Percentiles rank a stretch among this genome's conserved stretches.
Conservation (phyloP, 768 basidiomycete genomes). For the Russula ochroleuca region DNA sequence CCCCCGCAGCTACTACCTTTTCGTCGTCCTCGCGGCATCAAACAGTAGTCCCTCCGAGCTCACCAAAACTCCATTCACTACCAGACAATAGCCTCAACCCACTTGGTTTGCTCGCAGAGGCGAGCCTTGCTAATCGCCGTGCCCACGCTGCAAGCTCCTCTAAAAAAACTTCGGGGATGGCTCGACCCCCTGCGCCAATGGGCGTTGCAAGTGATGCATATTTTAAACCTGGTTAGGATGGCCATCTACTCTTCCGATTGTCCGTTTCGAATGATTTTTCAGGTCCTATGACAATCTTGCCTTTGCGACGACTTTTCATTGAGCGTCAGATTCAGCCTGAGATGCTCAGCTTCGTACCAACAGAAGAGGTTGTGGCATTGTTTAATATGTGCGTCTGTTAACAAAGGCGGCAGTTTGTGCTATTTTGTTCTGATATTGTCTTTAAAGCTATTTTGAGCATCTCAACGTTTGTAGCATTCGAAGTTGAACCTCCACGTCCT, state of each 20-base stretch:
- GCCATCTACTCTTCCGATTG: background rate
- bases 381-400: conserved; percentile 73
- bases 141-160: conserved; percentile 41
- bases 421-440: conserved; percentile 14
- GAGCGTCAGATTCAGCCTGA: conserved; percentile 90
- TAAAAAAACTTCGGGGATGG: conserved; percentile 19
- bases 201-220: conserved; percentile 85
- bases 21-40: conserved; percentile 32
- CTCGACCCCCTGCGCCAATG: conserved; percentile 39
- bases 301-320: conserved; percentile 76
- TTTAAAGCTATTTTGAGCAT: conserved; percentile 64
- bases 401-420: conserved; percentile 1
- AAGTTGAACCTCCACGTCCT: background rate
- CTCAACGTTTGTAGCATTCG: conserved; percentile 52
- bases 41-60: conserved; percentile 42
- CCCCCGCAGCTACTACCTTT: conserved; percentile 6
- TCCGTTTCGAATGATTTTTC: conserved; percentile 15
- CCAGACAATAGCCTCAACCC: conserved; percentile 94
- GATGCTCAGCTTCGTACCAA: conserved; percentile 82
- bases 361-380: conserved; percentile 85
- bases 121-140: conserved; percentile 70
- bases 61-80: conserved; percentile 84
- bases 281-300: conserved; percentile 88
- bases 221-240: conserved; percentile 71
- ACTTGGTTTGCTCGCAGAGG: conserved; percentile 87